phyloP scores from a whole-genome alignment of 163 green algal genomes.

The Dunaliella salina region DNA sequence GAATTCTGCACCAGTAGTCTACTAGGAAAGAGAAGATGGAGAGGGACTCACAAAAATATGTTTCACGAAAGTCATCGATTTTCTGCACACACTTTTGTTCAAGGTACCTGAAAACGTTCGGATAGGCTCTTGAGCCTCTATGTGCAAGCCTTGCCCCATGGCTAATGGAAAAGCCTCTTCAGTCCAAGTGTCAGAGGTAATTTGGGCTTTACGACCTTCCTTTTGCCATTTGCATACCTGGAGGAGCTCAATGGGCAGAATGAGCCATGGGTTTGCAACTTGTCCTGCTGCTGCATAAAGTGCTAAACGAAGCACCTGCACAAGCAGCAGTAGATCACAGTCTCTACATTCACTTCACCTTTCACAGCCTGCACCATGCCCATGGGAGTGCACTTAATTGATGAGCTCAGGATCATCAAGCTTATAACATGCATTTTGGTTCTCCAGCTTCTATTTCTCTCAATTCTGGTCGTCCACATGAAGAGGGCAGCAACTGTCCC shows the following conservation, averaged over 20 bases:
- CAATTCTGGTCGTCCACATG: neutral
- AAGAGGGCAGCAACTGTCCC: too few relatives aligned
- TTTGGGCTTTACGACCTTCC: neutral
- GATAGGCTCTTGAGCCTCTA: neutral
- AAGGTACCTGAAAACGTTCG: neutral
- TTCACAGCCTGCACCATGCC: too few relatives aligned
- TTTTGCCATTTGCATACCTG: neutral
- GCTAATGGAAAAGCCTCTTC: neutral
- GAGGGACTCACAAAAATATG: too few relatives aligned
- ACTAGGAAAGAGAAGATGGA: too few relatives aligned
- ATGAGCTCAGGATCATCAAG: neutral
- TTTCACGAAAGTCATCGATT: too few relatives aligned
- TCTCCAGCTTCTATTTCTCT: neutral
- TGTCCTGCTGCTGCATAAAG: neutral
- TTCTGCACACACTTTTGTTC: neutral
- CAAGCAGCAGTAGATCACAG: neutral
- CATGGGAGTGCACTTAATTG: neutral
- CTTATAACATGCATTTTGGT: neutral
- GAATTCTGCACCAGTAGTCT: too few relatives aligned
- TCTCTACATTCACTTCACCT: neutral
- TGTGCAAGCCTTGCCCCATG: neutral
- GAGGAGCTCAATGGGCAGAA: conserved; percentile 41
- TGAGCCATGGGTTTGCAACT: conserved; percentile 15
- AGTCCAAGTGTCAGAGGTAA: neutral
- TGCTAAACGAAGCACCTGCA: neutral